Conservation (phyloP, 805 yeast species). For the Vanderwaltozyma tropicalis region DNA sequence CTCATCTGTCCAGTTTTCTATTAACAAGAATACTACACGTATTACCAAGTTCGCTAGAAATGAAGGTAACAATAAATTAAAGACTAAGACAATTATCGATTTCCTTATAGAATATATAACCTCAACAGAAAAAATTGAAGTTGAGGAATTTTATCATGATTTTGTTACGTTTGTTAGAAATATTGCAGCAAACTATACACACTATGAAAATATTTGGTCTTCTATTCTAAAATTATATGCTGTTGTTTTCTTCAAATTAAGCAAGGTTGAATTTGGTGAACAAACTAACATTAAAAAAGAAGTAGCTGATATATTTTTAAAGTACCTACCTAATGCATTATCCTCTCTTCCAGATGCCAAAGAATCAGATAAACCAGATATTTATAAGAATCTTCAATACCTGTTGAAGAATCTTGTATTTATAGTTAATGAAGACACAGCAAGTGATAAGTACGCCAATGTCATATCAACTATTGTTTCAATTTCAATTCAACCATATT, state of each 20-base stretch:
- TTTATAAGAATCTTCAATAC: not conserved
- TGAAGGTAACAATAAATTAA: slow-evolving; percentile 25
- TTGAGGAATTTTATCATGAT: slow-evolving; percentile 67
- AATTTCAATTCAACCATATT: slow-evolving; percentile 41
- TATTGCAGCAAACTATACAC: slow-evolving; percentile 36
- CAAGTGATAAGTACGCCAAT: slow-evolving; percentile 42
- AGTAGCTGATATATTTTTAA: slow-evolving; percentile 34
- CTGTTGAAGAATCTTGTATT: slow-evolving; percentile 13
- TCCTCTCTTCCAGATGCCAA: slow-evolving; percentile 5
- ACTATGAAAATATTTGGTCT: slow-evolving; percentile 42
- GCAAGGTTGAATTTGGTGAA: slow-evolving; percentile 49
- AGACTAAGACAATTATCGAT: slow-evolving; percentile 34
- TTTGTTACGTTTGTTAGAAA: slow-evolving; percentile 52
- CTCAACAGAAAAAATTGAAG: slow-evolving; percentile 60
- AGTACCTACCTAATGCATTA: slow-evolving; percentile 27
- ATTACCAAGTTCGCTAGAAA: slow-evolving; percentile 37
- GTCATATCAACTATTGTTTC: slow-evolving; percentile 36
- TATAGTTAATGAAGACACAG: slow-evolving; percentile 19
- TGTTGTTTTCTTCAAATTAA: slow-evolving; percentile 44
- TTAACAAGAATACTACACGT: slow-evolving; percentile 8
- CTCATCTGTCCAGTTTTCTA: slow-evolving; percentile 12
- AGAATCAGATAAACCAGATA: not conserved
- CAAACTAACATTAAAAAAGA: slow-evolving; percentile 51
- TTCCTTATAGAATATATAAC: slow-evolving; percentile 53
- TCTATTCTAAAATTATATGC: slow-evolving; percentile 43